A percentile compares a stretch with the other conserved stretches of the same genome.
Evolutionary conservation across 2,329 filamentous ascomycete species (phyloP).

Genomic region (Aspergillus sp.): DNA sequence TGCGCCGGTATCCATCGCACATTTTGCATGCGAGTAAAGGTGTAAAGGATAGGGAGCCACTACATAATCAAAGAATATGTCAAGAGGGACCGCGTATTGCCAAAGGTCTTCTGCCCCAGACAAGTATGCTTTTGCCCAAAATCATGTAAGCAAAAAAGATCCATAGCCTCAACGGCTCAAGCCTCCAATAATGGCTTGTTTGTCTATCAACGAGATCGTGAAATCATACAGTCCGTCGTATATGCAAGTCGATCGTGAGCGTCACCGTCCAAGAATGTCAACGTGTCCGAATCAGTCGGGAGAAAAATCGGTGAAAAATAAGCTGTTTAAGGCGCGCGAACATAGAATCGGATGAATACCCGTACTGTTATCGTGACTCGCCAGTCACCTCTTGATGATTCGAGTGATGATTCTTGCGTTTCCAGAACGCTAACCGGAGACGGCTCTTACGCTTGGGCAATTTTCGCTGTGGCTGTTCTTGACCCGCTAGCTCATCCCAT

Average conservation of each 20-base stretch:
- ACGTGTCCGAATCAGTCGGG: conserved; percentile 19
- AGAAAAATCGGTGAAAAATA: conserved; percentile 10
- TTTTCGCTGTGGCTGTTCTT: conserved; percentile 21
- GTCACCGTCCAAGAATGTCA: conserved; percentile 21
- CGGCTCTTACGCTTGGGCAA: conserved; percentile 40
- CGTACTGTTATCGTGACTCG: conserved; percentile 25
- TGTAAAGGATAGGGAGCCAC: not conserved
- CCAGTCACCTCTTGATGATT: conserved; percentile 33
- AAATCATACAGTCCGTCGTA: conserved; percentile 32
- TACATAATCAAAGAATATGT: not conserved
- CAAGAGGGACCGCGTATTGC: not conserved
- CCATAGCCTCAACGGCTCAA: not conserved
- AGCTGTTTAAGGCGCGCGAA: not conserved
- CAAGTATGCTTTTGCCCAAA: not conserved
- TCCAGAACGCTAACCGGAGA: conserved; percentile 44
- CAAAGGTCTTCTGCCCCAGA: not conserved
- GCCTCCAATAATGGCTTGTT: not conserved
- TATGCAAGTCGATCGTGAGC: conserved; percentile 26
- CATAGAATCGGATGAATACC: not conserved
- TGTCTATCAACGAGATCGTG: conserved; percentile 25
- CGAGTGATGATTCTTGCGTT: conserved; percentile 31
- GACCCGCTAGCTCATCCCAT: conserved; percentile 22
- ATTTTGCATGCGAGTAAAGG: not conserved
- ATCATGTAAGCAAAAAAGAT: not conserved
- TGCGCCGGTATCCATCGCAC: conserved; percentile 2